Percentiles rank a stretch among this genome's conserved stretches.
Evolutionary conservation across 2,329 filamentous ascomycete genomes (phyloP).

Genomic region (Colletotrichum godetiae): DNA sequence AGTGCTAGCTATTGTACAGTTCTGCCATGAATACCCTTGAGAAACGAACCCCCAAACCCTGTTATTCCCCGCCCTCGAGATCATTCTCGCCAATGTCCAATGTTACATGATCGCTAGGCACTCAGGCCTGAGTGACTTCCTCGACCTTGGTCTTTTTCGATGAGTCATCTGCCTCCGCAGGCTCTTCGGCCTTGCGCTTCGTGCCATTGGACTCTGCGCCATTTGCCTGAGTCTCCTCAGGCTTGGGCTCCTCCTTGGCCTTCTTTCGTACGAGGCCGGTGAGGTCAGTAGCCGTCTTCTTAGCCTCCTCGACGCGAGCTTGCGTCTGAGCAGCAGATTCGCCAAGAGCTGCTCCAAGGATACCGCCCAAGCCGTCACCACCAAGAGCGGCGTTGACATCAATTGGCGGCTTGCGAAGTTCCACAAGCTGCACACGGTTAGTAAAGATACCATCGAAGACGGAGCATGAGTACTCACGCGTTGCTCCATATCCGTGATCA

Average conservation of each 20-base stretch:
- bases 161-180: slow-evolving; percentile 46
- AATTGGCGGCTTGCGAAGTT: slow-evolving; percentile 73
- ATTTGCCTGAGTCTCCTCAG: slow-evolving; percentile 37
- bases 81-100: slow-evolving; percentile 11
- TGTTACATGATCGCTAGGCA: background rate
- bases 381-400: slow-evolving; percentile 67
- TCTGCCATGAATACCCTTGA: slow-evolving; percentile 15
- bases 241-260: slow-evolving; percentile 56
- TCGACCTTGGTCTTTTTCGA: slow-evolving; percentile 49
- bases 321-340: slow-evolving; percentile 70
- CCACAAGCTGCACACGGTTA: slow-evolving; percentile 64
- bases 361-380: slow-evolving; percentile 64
- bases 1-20: slow-evolving; percentile 26
- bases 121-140: slow-evolving; percentile 38
- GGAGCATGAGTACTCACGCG: slow-evolving; percentile 60
- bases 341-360: slow-evolving; percentile 73
- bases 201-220: slow-evolving; percentile 52
- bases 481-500: slow-evolving; percentile 83
- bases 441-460: background rate
- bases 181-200: slow-evolving; percentile 67
- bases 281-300: slow-evolving; percentile 79
- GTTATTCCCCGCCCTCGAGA: background rate
- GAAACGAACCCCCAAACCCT: slow-evolving; percentile 16
- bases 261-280: slow-evolving; percentile 80
- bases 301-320: slow-evolving; percentile 77